A percentile compares a stretch with the other conserved stretches of the same genome.
Conservation (phyloP, 768 basidiomycete genomes). For the Galerina marginata region DNA sequence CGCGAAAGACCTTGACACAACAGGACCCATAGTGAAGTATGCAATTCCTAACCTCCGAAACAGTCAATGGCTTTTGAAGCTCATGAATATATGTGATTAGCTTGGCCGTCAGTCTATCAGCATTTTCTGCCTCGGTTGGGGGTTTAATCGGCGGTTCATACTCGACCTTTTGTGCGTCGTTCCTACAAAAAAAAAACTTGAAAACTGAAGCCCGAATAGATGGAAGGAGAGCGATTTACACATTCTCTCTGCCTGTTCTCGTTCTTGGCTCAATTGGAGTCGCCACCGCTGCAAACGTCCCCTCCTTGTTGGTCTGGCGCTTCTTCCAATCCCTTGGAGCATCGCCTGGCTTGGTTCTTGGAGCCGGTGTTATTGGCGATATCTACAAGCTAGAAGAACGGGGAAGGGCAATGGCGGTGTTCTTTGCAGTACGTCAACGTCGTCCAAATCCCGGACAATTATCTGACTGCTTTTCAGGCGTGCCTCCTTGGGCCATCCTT, state of each 20-base stretch:
- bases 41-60: background rate
- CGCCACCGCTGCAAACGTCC: conserved; percentile 47
- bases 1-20: conserved; percentile 63
- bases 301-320: conserved; percentile 61
- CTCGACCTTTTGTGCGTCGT: conserved; percentile 42
- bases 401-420: conserved; percentile 62
- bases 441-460: background rate
- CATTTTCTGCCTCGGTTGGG: conserved; percentile 39
- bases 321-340: conserved; percentile 71
- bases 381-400: conserved; percentile 70
- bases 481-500: conserved; percentile 62
- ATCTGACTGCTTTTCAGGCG: background rate
- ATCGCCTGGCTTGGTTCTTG: conserved; percentile 60
- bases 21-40: conserved; percentile 63
- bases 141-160: conserved; percentile 39
- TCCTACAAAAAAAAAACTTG: background rate
- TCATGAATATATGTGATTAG: conserved; percentile 18
- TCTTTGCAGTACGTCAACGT: conserved; percentile 48
- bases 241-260: conserved; percentile 62
- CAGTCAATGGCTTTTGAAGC: too few species aligned
- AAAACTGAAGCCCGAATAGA: conserved; percentile 41
- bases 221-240: conserved; percentile 66
- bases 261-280: conserved; percentile 66
- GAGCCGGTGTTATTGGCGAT: conserved; percentile 66
- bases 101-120: conserved; percentile 41